Conservation (phyloP, 345 rosid genomes). For the Capsella bursapastoris region DNA sequence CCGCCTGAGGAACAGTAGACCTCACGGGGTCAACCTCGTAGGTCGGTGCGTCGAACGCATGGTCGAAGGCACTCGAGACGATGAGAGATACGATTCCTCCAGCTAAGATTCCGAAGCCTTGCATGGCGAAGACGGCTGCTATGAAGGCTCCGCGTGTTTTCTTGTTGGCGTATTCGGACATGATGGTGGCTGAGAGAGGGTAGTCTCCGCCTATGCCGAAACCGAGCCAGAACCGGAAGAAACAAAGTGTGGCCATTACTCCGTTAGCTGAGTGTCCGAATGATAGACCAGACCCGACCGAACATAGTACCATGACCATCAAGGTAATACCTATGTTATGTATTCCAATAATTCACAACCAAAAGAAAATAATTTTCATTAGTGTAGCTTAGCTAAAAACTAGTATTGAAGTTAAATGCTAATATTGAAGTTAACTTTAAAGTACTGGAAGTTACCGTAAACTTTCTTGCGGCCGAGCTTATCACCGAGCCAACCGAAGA, state of each 20-base stretch:
- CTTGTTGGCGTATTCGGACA: conserved; percentile 79
- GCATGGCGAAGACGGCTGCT: conserved; percentile 83
- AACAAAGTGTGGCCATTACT: conserved; percentile 63
- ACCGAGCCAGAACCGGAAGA: conserved; percentile 89
- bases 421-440: no score
- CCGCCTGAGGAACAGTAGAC: conserved; percentile 67
- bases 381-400: no score
- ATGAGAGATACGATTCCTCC: conserved; percentile 65
- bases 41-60: conserved; percentile 40
- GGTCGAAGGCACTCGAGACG: conserved; percentile 55
- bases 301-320: conserved; percentile 75
- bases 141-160: conserved; percentile 74
- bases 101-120: conserved; percentile 68
- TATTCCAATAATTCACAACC: neutral
- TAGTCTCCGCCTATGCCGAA: conserved; percentile 89
- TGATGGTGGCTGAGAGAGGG: conserved; percentile 78
- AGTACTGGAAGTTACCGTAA: conserved; percentile 35
- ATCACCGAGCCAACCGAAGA: conserved; percentile 55
- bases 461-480: conserved; percentile 52
- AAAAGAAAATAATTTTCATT: no score
- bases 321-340: conserved; percentile 57
- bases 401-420: no score
- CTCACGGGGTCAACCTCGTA: conserved; percentile 32
- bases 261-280: conserved; percentile 56
- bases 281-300: conserved; percentile 71